Conservation (phyloP, 306 rosid species). For the Carpinus viminea region DNA sequence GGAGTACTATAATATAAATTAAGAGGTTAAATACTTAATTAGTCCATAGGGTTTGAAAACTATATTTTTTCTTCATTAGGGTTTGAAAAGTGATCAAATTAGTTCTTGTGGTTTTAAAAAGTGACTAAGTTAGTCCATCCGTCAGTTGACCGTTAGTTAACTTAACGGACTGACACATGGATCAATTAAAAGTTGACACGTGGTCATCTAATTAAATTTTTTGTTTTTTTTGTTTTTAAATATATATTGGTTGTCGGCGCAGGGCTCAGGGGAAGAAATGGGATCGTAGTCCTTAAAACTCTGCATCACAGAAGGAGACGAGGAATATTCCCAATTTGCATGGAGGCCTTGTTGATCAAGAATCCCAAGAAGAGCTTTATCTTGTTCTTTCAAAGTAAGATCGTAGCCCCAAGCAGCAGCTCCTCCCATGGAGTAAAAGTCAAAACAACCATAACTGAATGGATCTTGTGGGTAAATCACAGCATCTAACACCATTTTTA, state of each 20-base stretch:
- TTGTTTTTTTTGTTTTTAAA: no score
- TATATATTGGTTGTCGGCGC: slow-evolving; percentile 5
- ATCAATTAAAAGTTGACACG: no score
- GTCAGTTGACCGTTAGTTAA: no score
- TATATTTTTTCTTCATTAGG: no score
- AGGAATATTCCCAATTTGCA: slow-evolving; percentile 28
- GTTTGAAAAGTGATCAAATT: no score
- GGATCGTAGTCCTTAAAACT: slow-evolving; percentile 27
- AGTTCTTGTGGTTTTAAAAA: no score
- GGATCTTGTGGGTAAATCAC: slow-evolving; percentile 46
- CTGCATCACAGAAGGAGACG: slow-evolving; percentile 32
- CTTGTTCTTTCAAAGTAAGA: slow-evolving; percentile 29
- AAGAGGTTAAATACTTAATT: no score
- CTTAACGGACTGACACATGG: no score
- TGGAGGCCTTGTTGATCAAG: slow-evolving; percentile 11
- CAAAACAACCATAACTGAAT: slow-evolving; percentile 31
- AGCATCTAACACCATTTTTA: slow-evolving; percentile 51
- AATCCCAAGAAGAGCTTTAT: slow-evolving; percentile 20
- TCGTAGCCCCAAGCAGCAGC: slow-evolving; percentile 24
- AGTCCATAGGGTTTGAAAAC: no score
- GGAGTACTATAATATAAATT: no score
- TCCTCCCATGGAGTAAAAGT: slow-evolving; percentile 33
- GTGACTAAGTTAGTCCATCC: no score
- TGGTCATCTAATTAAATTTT: no score
- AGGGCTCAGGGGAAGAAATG: slow-evolving; percentile 36